Conservation (phyloP, 2,329 filamentous ascomycete genomes). For the Penicillium sclerotiorum region DNA sequence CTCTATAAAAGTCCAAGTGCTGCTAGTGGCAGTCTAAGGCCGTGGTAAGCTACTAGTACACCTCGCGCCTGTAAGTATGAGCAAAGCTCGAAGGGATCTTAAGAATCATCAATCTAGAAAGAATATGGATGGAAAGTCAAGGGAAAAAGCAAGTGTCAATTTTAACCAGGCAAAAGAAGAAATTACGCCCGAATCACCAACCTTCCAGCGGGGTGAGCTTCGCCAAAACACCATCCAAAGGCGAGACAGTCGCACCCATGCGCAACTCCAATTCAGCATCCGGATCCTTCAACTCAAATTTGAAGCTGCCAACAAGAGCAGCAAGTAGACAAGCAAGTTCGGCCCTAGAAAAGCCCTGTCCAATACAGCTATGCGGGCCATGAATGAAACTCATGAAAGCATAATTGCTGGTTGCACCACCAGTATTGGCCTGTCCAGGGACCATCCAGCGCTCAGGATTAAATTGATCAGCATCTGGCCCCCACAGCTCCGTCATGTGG, state of each 20-base stretch:
- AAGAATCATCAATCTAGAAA: too few relatives aligned
- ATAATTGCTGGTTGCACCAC: slow-evolving; percentile 75
- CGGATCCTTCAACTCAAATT: slow-evolving; percentile 66
- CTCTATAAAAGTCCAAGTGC: too few relatives aligned
- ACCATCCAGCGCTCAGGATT: slow-evolving; percentile 76
- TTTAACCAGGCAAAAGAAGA: too few relatives aligned
- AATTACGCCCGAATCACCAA: too few relatives aligned
- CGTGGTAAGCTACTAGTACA: too few relatives aligned
- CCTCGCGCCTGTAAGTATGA: too few relatives aligned
- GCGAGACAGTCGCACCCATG: slow-evolving; percentile 71
- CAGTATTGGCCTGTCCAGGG: slow-evolving; percentile 57
- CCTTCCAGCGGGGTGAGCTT: slow-evolving; percentile 55
- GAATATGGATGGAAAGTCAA: too few relatives aligned
- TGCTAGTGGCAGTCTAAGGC: too few relatives aligned
- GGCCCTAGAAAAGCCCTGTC: slow-evolving; percentile 74
- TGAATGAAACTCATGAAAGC: slow-evolving; percentile 81
- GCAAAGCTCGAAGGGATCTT: too few relatives aligned
- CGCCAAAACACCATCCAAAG: slow-evolving; percentile 71
- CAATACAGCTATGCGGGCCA: slow-evolving; percentile 84
- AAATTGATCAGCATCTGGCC: slow-evolving; percentile 72
- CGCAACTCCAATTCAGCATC: slow-evolving; percentile 65
- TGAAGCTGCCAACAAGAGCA: slow-evolving; percentile 73
- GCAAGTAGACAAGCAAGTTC: slow-evolving; percentile 86
- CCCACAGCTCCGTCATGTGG: slow-evolving; percentile 71
- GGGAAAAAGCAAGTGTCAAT: too few relatives aligned